These are phyloP conservation scores for Ceratocystis cubensis DNA, from an alignment of 2,329 filamentous ascomycete genomes.

Conservation along the genomic window DNA sequence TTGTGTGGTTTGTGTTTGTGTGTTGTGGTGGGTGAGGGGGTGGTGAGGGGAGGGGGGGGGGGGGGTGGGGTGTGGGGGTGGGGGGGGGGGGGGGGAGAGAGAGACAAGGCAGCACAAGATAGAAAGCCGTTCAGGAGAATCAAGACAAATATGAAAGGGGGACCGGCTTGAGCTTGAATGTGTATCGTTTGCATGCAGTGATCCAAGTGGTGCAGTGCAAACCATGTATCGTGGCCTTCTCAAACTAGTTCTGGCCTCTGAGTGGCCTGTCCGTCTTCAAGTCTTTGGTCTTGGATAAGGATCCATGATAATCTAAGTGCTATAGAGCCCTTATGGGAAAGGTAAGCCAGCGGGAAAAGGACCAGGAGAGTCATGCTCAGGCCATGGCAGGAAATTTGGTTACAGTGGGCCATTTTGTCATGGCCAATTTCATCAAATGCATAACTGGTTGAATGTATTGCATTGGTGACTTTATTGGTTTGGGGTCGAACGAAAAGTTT, in stretches of 20 bases:
- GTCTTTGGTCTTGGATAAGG: neutral
- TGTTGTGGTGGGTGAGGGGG: too few relatives aligned
- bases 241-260: neutral
- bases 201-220: neutral
- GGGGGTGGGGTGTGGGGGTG: too few relatives aligned
- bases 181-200: neutral
- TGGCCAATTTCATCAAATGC: conserved; percentile 5
- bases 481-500: neutral
- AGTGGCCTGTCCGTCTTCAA: neutral
- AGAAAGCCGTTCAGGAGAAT: neutral
- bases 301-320: neutral
- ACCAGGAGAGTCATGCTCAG: neutral
- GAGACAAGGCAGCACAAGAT: neutral
- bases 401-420: conserved; percentile 8
- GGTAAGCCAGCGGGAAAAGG: neutral
- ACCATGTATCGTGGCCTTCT: neutral
- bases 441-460: neutral
- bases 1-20: too few relatives aligned
- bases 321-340: neutral
- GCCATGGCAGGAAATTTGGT: neutral
- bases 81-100: too few relatives aligned
- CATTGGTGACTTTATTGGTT: neutral
- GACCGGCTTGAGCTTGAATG: neutral
- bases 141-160: neutral
- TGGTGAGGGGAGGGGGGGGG: too few relatives aligned